Conservation (phyloP, 2,329 filamentous ascomycete genomes). For the Colletotrichum acutatum region DNA sequence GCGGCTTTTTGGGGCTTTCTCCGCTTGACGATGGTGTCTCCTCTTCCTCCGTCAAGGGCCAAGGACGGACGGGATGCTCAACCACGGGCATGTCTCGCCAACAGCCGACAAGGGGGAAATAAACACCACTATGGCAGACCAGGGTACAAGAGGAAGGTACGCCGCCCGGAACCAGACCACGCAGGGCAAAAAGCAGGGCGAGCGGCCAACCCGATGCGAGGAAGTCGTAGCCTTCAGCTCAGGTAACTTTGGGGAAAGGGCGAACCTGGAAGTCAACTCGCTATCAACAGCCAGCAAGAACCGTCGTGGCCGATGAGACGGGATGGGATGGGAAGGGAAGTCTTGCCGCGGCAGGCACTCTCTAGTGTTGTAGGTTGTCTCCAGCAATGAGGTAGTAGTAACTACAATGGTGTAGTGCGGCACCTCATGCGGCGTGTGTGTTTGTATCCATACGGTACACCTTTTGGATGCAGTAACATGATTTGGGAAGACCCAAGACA, state of each 20-base stretch:
- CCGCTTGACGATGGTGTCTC: background rate
- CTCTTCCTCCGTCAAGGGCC: background rate
- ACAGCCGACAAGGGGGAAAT: conserved; percentile 22
- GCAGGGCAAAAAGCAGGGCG: conserved; percentile 17
- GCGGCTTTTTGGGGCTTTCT: conserved; percentile 10
- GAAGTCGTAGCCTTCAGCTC: conserved; percentile 1
- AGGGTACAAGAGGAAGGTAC: background rate
- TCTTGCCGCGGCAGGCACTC: conserved; percentile 23
- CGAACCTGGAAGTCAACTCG: background rate
- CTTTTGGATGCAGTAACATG: conserved; percentile 30
- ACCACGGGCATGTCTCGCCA: conserved; percentile 24
- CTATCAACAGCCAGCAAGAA: background rate
- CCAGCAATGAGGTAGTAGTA: background rate
- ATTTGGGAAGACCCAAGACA: conserved; percentile 13
- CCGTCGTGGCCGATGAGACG: background rate
- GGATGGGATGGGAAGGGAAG: background rate
- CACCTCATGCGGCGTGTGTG: background rate
- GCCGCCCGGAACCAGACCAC: conserved; percentile 9
- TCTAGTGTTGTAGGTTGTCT: background rate
- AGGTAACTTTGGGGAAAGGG: conserved; percentile 8
- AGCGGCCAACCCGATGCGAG: conserved; percentile 18
- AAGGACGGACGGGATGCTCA: background rate
- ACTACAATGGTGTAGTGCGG: background rate
- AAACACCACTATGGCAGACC: conserved; percentile 10
- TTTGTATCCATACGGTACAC: background rate